phyloP scores from a whole-genome alignment of 1,284 basidiomycete species.

The Spongispora temasekensis region DNA sequence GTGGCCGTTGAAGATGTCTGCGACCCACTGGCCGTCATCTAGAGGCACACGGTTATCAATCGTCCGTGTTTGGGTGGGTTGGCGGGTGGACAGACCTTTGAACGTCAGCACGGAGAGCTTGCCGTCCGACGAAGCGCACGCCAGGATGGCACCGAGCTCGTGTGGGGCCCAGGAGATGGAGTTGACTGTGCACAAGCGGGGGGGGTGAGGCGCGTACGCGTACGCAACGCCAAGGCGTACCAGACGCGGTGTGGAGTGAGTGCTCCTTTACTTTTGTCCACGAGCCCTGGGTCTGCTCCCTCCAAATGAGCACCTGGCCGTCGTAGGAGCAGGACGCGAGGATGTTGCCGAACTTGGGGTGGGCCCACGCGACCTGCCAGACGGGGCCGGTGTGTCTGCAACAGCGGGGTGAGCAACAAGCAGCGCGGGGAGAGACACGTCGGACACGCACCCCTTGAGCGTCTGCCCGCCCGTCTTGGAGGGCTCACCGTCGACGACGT shows the following conservation, averaged over 20 bases:
- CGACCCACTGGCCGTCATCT: slow-evolving; percentile 98
- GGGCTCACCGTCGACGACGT: slow-evolving; percentile 86
- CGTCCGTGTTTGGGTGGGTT: too few species aligned
- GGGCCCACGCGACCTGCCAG: slow-evolving; percentile 99
- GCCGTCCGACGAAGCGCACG: slow-evolving; percentile 97
- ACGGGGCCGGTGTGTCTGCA: slow-evolving; percentile 97
- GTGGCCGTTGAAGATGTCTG: slow-evolving; percentile 94
- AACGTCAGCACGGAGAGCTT: slow-evolving; percentile 97
- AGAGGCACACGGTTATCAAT: not conserved
- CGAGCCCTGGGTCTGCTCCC: slow-evolving; percentile 74
- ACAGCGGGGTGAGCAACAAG: too few species aligned
- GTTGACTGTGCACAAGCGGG: slow-evolving; percentile 64
- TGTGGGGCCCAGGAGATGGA: slow-evolving; percentile 98
- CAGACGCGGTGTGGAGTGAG: slow-evolving; percentile 90
- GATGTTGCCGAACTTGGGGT: slow-evolving; percentile 95
- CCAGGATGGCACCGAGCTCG: slow-evolving; percentile 94
- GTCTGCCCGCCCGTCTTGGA: slow-evolving; percentile 73
- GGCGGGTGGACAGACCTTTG: slow-evolving; percentile 63
- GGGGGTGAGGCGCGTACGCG: not conserved
- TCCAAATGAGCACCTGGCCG: slow-evolving; percentile 98
- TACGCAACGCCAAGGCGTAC: slow-evolving; percentile 42
- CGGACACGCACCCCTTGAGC: slow-evolving; percentile 73
- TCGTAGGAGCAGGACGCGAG: slow-evolving; percentile 98
- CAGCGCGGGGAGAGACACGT: not conserved
- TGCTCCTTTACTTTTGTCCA: slow-evolving; percentile 99